Evolutionary conservation across 2,329 filamentous ascomycete species (phyloP).

Genomic region (Colletotrichum chrysophilum): DNA sequence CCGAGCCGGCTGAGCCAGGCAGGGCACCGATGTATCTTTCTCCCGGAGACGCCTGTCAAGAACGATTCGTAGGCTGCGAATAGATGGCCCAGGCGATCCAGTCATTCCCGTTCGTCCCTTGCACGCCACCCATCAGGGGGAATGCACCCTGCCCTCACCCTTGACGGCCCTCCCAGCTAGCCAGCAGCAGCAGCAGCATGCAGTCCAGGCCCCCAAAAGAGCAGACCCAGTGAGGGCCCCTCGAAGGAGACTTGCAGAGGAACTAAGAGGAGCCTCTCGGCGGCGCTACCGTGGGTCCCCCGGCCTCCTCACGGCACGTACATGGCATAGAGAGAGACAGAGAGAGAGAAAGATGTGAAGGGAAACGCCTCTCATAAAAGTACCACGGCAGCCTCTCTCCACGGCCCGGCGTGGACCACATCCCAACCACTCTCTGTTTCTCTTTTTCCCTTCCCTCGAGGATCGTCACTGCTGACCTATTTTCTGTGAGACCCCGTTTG

Average conservation of each 20-base stretch:
- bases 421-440: constrained; percentile 9
- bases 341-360: background rate
- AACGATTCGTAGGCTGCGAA: background rate
- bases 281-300: constrained; percentile 9
- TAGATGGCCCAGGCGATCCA: constrained; percentile 9
- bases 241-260: background rate
- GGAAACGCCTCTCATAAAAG: constrained; percentile 3
- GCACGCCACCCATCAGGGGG: constrained; percentile 14
- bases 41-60: background rate
- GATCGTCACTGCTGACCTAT: constrained; percentile 8
- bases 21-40: background rate
- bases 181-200: background rate
- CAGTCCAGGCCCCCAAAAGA: background rate
- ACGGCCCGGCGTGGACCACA: background rate
- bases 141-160: background rate
- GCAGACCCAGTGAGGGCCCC: background rate
- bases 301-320: constrained; percentile 11
- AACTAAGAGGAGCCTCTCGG: constrained; percentile 4
- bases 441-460: background rate
- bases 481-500: background rate
- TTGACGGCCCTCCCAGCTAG: background rate
- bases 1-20: background rate
- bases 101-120: constrained; percentile 15
- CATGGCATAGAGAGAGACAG: background rate
- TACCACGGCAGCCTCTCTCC: background rate